phyloP scores from a whole-genome alignment of 108 stramenopile species.

The Nitzschia inconspicua region DNA sequence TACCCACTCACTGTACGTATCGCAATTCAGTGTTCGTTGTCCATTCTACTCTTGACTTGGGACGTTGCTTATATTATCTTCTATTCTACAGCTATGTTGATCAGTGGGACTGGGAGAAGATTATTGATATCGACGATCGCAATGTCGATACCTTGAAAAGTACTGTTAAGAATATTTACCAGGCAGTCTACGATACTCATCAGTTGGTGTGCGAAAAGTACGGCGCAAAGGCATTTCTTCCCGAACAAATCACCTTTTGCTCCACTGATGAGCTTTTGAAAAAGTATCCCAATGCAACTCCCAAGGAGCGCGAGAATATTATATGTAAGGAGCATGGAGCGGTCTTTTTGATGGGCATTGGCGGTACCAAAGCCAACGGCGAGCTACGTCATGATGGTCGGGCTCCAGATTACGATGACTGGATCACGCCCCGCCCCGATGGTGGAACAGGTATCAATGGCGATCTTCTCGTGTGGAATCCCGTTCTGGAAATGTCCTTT shows the following conservation, averaged over 20 bases:
- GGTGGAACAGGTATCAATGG: slow-evolving; percentile 22
- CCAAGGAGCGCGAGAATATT: slow-evolving; percentile 41
- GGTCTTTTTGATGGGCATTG: slow-evolving; percentile 56
- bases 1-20: no score
- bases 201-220: slow-evolving; percentile 41
- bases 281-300: slow-evolving; percentile 27
- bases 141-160: slow-evolving; percentile 36
- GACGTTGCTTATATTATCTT: no score
- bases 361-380: slow-evolving; percentile 54
- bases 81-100: slow-evolving; percentile 43
- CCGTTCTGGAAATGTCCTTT: slow-evolving; percentile 49
- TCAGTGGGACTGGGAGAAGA: slow-evolving; percentile 53
- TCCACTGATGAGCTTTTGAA: slow-evolving; percentile 44
- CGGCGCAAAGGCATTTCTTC: slow-evolving; percentile 31
- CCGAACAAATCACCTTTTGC: slow-evolving; percentile 49
- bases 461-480: slow-evolving; percentile 23
- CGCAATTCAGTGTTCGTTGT: no score
- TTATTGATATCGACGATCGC: slow-evolving; percentile 37
- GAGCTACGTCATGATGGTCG: slow-evolving; percentile 39
- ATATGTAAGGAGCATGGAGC: slow-evolving; percentile 43
- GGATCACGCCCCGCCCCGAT: slow-evolving; percentile 37
- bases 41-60: no score
- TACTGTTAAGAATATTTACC: slow-evolving; percentile 43
- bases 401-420: slow-evolving; percentile 51
- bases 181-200: slow-evolving; percentile 44